Evolutionary conservation across 345 rosid genomes (phyloP), one percentile per base, ranked within the genome.

Genomic region (Adansonia digitata): DNA sequence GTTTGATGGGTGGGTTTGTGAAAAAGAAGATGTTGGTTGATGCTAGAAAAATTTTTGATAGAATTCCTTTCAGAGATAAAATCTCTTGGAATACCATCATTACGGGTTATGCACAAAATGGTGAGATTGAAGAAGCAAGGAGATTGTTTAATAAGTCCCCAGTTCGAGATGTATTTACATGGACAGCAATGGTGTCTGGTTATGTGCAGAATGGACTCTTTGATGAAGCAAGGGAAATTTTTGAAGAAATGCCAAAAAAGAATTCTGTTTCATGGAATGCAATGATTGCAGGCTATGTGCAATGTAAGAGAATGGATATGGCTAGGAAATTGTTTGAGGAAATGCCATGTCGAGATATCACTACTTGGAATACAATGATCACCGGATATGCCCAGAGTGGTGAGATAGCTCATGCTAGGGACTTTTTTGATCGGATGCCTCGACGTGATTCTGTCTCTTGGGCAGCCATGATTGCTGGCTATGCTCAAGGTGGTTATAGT

Each of bases 381-480:
- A 84, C 94, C 3, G 92, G 94, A 37, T 88, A 84, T 77, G 86
- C 88, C 74, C 92, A 85, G 78, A 77, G 74, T 52, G 86, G 89
- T 12, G 74, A 87, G 64, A 42, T 87, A 68, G 60, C 78, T 70
- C 71, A 65, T 43, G 91, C 92, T 17, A 84, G 82, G 82, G 74
- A 52, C 17, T 57, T 87, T 26, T 90, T 90, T 78, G 85, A 87
- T 77, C 78, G 70, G 73, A 88, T 90, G 88, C 86, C 87, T 42
- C 71, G 26, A 81, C 87, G 76, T 75, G 92, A 90, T 81, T 63
- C 86, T 0, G 83, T 88, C 68, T 90, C 92, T 64, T 90, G 94
- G 94, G 88, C 92, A 15, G 92, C 92, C 71, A 88, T 90, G 88
- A 84, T 90, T 82, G 83, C 91, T 24, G 91, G 90, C 53, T 90